These are phyloP conservation scores for Phyllosticta citribraziliensis DNA, from an alignment of 2,329 filamentous ascomycete genomes.

Conservation along the genomic window DNA sequence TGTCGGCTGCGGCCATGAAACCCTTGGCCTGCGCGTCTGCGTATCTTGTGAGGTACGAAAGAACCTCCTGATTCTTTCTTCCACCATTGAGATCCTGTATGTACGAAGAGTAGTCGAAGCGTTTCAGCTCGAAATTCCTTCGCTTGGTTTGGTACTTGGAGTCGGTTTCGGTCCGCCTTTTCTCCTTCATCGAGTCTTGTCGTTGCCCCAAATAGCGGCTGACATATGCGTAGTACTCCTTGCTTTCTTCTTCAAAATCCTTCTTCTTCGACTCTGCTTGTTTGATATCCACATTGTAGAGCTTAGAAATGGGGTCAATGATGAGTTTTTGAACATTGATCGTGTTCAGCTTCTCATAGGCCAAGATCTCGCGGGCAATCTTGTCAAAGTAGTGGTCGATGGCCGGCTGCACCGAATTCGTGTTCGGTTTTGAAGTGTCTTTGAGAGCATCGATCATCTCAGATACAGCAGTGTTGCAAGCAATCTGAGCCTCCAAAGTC, in stretches of 20 bases:
- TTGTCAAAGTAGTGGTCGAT: conserved; percentile 98
- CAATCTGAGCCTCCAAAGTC: conserved; percentile 66
- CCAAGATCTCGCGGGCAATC: conserved; percentile 81
- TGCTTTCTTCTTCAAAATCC: conserved; percentile 97
- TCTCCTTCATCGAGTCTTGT: conserved; percentile 91
- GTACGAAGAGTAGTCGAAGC: conserved; percentile 97
- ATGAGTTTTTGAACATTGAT: conserved; percentile 81
- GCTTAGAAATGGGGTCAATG: conserved; percentile 82
- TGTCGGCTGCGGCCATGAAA: conserved; percentile 75
- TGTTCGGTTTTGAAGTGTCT: conserved; percentile 82
- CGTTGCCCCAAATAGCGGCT: conserved; percentile 92
- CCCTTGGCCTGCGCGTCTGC: conserved; percentile 80
- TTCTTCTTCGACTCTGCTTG: conserved; percentile 94
- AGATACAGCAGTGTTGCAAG: conserved; percentile 76
- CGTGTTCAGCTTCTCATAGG: conserved; percentile 78
- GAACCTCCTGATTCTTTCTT: conserved; percentile 93
- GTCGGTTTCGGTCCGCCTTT: conserved; percentile 91
- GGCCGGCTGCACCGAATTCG: conserved; percentile 92
- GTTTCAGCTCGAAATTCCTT: conserved; percentile 89
- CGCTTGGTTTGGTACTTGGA: conserved; percentile 92
- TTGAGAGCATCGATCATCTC: conserved; percentile 77
- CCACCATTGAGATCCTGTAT: conserved; percentile 99
- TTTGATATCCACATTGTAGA: conserved; percentile 95
- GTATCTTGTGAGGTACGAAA: conserved; percentile 89
- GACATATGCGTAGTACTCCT: conserved; percentile 95